Conservation (phyloP, 1,284 basidiomycete species). For the Boletus mariae region DNA sequence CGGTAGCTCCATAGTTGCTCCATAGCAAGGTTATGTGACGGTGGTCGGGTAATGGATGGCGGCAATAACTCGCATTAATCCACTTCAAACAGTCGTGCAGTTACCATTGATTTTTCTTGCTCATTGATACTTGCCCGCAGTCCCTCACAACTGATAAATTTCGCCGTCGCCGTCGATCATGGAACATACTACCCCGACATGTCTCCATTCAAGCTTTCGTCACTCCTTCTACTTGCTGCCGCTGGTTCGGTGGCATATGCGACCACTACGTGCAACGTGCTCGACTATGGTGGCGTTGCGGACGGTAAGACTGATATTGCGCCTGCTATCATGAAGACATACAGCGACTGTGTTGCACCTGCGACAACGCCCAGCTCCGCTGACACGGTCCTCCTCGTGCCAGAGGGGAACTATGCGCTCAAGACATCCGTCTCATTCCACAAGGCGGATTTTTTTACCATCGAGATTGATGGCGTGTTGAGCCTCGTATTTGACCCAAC, state of each 20-base stretch:
- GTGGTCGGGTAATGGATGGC: too few species aligned
- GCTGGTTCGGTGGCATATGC: background rate
- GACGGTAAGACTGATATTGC: conserved; percentile 6
- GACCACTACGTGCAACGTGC: conserved; percentile 9
- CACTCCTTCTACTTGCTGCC: conserved; percentile 5
- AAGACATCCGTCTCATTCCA: background rate
- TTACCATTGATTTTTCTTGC: background rate
- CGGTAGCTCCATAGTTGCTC: too few species aligned
- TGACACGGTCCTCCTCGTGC: conserved; percentile 11
- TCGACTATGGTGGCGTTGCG: conserved; percentile 4
- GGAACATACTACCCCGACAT: background rate
- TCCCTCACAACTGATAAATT: background rate
- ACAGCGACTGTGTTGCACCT: conserved; percentile 1
- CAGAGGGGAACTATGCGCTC: conserved; percentile 8
- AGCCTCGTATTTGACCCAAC: conserved; percentile 2
- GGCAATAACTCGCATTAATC: background rate
- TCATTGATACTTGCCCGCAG: background rate
- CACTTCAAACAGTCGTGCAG: background rate
- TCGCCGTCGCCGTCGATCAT: background rate
- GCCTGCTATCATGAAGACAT: conserved; percentile 10
- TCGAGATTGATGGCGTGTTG: conserved; percentile 6
- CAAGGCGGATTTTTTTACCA: background rate
- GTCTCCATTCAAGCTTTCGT: background rate
- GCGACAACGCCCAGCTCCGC: background rate
- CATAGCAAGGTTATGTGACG: too few species aligned